Conservation (phyloP, 148 eudicot genomes). For the Cornus suecica region DNA sequence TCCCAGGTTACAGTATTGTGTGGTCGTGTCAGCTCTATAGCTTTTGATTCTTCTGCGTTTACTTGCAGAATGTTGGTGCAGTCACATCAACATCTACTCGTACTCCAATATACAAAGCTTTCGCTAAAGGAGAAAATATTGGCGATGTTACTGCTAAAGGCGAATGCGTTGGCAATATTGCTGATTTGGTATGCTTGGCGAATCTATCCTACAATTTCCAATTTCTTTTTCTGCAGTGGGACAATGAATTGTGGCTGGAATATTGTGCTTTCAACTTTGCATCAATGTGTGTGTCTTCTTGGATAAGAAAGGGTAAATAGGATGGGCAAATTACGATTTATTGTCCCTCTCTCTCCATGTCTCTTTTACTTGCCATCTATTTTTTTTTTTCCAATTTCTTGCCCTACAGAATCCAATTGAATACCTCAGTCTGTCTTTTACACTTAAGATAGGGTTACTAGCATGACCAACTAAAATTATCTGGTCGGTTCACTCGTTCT, state of each 20-base stretch:
- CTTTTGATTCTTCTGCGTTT: slow-evolving; percentile 11
- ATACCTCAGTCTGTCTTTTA: background rate
- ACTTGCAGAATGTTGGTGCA: slow-evolving; percentile 80
- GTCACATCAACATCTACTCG: slow-evolving; percentile 99
- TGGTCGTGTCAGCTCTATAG: slow-evolving; percentile 8
- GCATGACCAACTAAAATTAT: background rate
- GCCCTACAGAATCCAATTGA: background rate
- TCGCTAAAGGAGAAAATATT: slow-evolving; percentile 95
- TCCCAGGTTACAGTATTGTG: background rate
- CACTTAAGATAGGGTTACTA: background rate
- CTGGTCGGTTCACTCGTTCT: background rate
- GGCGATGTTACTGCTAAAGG: slow-evolving; percentile 99
- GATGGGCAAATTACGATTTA: too few relatives aligned
- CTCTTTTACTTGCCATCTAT: background rate
- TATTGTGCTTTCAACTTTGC: background rate
- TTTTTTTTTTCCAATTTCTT: background rate
- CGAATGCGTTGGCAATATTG: slow-evolving; percentile 94
- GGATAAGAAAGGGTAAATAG: background rate
- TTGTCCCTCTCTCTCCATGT: background rate
- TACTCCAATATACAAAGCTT: slow-evolving; percentile 95
- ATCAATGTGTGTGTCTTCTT: background rate
- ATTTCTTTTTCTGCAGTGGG: background rate
- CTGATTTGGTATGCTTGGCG: slow-evolving; percentile 75
- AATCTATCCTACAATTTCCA: background rate
- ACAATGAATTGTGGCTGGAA: background rate